These are phyloP conservation scores for Fusarium sterilihyphosum DNA, from an alignment of 2,329 filamentous ascomycete genomes.

Conservation along the genomic window DNA sequence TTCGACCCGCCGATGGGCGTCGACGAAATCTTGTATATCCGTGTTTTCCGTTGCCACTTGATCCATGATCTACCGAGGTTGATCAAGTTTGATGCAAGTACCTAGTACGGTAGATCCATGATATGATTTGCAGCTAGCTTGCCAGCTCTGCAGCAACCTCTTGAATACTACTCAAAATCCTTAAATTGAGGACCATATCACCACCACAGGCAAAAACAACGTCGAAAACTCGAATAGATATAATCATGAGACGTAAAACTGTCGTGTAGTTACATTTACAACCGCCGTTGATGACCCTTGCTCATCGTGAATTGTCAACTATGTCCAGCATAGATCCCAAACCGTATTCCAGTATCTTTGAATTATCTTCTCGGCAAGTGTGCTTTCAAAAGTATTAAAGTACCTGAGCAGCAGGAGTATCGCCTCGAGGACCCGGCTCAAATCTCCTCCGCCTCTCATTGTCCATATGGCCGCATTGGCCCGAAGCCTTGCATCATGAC, in stretches of 20 bases:
- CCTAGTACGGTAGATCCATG: neutral
- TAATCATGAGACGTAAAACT: slow-evolving; percentile 33
- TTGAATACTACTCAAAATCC: neutral
- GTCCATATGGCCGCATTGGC: slow-evolving; percentile 50
- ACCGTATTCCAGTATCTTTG: slow-evolving; percentile 32
- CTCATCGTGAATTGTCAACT: slow-evolving; percentile 22
- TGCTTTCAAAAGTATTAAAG: slow-evolving; percentile 3
- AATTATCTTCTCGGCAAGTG: slow-evolving; percentile 34
- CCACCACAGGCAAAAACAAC: neutral
- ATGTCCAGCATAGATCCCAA: slow-evolving; percentile 40
- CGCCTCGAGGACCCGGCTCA: slow-evolving; percentile 22
- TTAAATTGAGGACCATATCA: neutral
- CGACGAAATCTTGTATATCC: neutral
- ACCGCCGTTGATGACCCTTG: slow-evolving; percentile 10
- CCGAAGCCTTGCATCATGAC: slow-evolving; percentile 52
- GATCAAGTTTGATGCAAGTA: neutral
- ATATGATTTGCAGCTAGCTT: slow-evolving; percentile 1
- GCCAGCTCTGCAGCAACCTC: neutral
- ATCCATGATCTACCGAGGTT: neutral
- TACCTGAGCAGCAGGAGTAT: slow-evolving; percentile 7
- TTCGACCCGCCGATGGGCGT: slow-evolving; percentile 9
- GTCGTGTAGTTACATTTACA: slow-evolving; percentile 28
- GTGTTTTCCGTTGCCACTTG: slow-evolving; percentile 14
- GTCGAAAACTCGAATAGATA: slow-evolving; percentile 6
- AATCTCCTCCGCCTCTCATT: slow-evolving; percentile 16